These are phyloP conservation scores for Leccinum ochraceum DNA, from an alignment of 768 basidiomycete genomes.

Conservation along the genomic window DNA sequence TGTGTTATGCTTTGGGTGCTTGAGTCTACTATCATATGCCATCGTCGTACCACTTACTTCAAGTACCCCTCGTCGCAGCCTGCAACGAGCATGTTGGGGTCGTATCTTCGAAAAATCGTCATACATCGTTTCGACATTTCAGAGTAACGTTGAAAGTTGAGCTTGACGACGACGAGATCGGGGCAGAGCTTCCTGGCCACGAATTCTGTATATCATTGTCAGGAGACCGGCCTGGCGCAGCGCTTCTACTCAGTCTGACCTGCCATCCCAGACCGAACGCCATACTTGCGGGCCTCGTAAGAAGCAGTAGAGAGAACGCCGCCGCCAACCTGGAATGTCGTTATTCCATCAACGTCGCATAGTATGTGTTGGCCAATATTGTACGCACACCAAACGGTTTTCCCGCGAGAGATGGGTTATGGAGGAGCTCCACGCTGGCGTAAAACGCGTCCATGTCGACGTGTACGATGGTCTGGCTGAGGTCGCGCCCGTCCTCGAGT, in stretches of 20 bases:
- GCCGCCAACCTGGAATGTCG: conserved; percentile 59
- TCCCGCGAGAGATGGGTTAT: conserved; percentile 61
- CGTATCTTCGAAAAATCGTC: conserved; percentile 65
- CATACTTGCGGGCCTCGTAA: conserved; percentile 89
- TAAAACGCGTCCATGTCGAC: conserved; percentile 97
- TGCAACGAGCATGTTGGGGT: conserved; percentile 71
- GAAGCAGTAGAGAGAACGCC: conserved; percentile 89
- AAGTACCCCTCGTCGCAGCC: conserved; percentile 92
- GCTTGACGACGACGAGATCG: conserved; percentile 69
- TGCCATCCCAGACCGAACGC: conserved; percentile 96
- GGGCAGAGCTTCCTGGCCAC: conserved; percentile 95
- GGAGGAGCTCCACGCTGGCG: conserved; percentile 74
- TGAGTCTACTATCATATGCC: conserved; percentile 6
- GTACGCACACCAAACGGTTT: conserved; percentile 73
- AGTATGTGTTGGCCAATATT: no score
- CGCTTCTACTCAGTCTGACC: conserved; percentile 42
- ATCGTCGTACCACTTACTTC: conserved; percentile 54
- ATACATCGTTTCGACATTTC: conserved; percentile 77
- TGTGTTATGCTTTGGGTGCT: conserved; percentile 64
- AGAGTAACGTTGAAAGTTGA: conserved; percentile 59
- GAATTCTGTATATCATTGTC: conserved; percentile 55
- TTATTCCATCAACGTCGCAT: conserved; percentile 5
- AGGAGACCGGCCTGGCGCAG: neutral
- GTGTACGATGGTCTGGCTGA: conserved; percentile 85
- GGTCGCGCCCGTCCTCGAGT: conserved; percentile 74